Conservation (phyloP, 1,284 basidiomycete genomes). For the Phellopilus nigrolimitatus region DNA sequence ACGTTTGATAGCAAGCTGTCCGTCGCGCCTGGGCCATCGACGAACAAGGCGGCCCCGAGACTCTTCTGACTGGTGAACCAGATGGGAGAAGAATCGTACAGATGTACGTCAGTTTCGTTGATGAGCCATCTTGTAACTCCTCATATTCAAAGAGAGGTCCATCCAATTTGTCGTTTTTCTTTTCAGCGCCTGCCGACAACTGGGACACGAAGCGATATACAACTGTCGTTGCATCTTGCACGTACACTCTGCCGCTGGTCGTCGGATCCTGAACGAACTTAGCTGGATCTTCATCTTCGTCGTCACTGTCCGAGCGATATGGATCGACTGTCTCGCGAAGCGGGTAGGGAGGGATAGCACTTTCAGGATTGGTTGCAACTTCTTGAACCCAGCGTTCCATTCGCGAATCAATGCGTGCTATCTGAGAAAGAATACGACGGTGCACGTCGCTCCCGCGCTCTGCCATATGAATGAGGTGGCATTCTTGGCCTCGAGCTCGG, state of each 20-base stretch:
- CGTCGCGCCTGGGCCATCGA: conserved; percentile 52
- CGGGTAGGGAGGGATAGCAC: conserved; percentile 42
- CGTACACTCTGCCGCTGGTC: conserved; percentile 51
- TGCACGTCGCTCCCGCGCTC: conserved; percentile 54
- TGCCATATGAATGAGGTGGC: conserved; percentile 59
- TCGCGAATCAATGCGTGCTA: conserved; percentile 26
- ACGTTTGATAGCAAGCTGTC: conserved; percentile 51
- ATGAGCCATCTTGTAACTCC: conserved; percentile 25
- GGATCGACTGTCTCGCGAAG: conserved; percentile 37
- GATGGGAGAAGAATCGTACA: conserved; percentile 49
- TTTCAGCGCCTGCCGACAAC: conserved; percentile 14
- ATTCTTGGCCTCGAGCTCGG: conserved; percentile 39
- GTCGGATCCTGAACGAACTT: conserved; percentile 48
- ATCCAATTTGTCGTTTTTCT: conserved; percentile 20
- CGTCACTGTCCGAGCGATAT: conserved; percentile 45
- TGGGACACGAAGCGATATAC: conserved; percentile 46
- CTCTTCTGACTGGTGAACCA: conserved; percentile 34
- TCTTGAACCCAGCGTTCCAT: conserved; percentile 45
- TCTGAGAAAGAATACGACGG: conserved; percentile 39
- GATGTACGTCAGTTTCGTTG: conserved; percentile 29
- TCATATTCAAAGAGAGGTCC: conserved; percentile 41
- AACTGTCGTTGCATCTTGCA: conserved; percentile 47
- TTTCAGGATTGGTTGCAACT: conserved; percentile 34
- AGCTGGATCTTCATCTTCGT: conserved; percentile 32
- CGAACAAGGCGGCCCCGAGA: conserved; percentile 41